These are phyloP conservation scores for Annulohypoxylon stygium DNA, from an alignment of 495 filamentous ascomycete species.

Conservation along the genomic window DNA sequence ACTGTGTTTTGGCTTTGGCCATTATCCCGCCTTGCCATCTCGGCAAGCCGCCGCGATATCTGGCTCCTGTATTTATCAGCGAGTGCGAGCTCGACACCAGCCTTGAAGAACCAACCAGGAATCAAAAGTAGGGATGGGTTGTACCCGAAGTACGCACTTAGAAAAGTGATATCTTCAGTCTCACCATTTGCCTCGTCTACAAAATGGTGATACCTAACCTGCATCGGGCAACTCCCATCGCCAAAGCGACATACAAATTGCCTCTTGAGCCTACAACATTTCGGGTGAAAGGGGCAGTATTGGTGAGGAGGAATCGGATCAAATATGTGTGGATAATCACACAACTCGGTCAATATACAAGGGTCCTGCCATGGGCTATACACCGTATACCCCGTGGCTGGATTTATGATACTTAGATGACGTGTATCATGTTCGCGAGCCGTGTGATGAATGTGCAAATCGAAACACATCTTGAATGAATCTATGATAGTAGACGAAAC, in stretches of 20 bases:
- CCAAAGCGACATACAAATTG: background rate
- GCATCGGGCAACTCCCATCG: background rate
- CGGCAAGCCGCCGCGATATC: background rate
- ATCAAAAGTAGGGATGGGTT: slow-evolving; percentile 3
- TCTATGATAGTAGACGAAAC: background rate
- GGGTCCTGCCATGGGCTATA: slow-evolving; percentile 41
- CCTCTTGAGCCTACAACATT: slow-evolving; percentile 35
- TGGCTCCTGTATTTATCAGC: background rate
- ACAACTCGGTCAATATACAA: background rate
- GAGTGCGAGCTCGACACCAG: slow-evolving; percentile 28
- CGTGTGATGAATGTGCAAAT: slow-evolving; percentile 30
- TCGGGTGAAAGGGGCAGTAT: slow-evolving; percentile 26
- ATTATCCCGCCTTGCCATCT: background rate
- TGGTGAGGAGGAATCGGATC: background rate
- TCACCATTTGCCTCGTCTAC: slow-evolving; percentile 16
- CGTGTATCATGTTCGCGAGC: slow-evolving; percentile 35
- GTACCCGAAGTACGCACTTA: background rate
- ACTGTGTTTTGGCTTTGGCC: background rate
- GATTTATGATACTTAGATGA: slow-evolving; percentile 28
- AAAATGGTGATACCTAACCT: slow-evolving; percentile 39
- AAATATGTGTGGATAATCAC: slow-evolving; percentile 9
- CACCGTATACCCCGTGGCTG: slow-evolving; percentile 37
- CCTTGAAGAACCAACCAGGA: slow-evolving; percentile 30
- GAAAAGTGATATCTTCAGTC: slow-evolving; percentile 11
- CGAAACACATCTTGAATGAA: slow-evolving; percentile 29